Evolutionary conservation across 441 rosid genomes (phyloP).

Genomic region (Raphanus hybrid): DNA sequence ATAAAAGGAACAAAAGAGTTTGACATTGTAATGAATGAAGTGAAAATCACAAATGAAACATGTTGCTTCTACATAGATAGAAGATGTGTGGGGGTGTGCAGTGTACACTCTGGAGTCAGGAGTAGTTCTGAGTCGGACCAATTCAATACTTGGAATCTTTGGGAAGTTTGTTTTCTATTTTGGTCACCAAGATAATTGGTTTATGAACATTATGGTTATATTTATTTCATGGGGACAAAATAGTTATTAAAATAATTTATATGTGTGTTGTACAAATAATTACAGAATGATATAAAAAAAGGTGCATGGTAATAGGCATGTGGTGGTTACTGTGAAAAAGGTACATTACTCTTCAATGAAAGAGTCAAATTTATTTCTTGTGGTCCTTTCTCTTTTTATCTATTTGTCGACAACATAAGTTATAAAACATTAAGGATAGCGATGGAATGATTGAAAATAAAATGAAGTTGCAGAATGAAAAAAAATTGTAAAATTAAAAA

Average conservation of each 20-base stretch:
- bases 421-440: background rate
- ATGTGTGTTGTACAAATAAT: conserved; percentile 17
- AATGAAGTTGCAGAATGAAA: background rate
- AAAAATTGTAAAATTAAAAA: background rate
- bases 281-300: conserved; percentile 17
- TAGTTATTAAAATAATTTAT: background rate
- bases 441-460: background rate
- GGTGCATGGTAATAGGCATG: conserved; percentile 33
- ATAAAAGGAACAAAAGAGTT: background rate
- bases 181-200: conserved; percentile 9
- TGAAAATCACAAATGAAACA: background rate
- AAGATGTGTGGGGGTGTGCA: conserved; percentile 25
- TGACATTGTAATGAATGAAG: background rate
- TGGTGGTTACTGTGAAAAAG: conserved; percentile 36
- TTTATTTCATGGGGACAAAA: background rate
- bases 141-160: conserved; percentile 33
- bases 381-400: conserved; percentile 13
- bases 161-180: background rate
- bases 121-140: conserved; percentile 36
- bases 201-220: background rate
- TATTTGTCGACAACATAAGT: conserved; percentile 2
- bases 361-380: conserved; percentile 40
- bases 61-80: background rate
- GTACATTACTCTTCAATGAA: conserved; percentile 22
- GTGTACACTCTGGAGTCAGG: background rate